Conservation (phyloP, 345 rosid genomes). For the Arabis alpina region DNA sequence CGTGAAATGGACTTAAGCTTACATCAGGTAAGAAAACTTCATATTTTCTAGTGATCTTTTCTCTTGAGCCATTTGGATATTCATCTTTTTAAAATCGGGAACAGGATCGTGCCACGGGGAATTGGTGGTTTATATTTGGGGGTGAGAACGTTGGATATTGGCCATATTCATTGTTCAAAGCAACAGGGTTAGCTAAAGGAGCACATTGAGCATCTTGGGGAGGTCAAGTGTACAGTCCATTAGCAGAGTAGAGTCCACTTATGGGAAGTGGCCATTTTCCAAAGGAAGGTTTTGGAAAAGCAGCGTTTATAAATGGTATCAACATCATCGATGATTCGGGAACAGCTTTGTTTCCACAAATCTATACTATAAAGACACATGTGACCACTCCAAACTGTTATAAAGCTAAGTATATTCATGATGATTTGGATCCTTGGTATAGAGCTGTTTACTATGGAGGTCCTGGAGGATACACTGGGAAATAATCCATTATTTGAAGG, state of each 20-base stretch:
- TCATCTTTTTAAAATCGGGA: background rate
- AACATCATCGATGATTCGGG: conserved; percentile 22
- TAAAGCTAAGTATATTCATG: conserved; percentile 29
- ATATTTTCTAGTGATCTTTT: conserved; percentile 1
- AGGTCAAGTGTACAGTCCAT: conserved; percentile 41
- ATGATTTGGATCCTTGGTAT: conserved; percentile 22
- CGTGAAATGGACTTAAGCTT: conserved; percentile 20
- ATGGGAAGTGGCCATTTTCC: conserved; percentile 47
- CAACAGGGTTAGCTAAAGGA: conserved; percentile 27
- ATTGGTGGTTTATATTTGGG: conserved; percentile 41
- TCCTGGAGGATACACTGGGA: conserved; percentile 28
- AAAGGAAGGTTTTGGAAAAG: conserved; percentile 29
- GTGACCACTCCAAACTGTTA: conserved; percentile 29
- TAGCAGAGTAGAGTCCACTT: conserved; percentile 23
- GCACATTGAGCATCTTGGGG: conserved; percentile 30
- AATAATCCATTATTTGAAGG: conserved; percentile 1
- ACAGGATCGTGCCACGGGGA: conserved; percentile 39
- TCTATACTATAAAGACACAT: conserved; percentile 19
- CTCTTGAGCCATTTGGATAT: conserved; percentile 2
- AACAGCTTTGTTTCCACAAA: conserved; percentile 31
- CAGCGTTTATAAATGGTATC: conserved; percentile 29
- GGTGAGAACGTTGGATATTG: conserved; percentile 38
- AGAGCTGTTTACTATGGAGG: conserved; percentile 38
- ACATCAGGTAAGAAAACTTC: conserved; percentile 29
- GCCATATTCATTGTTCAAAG: conserved; percentile 36